These are phyloP conservation scores for Chalciporus pseudorubinellus DNA, from an alignment of 768 basidiomycete genomes.

Conservation along the genomic window DNA sequence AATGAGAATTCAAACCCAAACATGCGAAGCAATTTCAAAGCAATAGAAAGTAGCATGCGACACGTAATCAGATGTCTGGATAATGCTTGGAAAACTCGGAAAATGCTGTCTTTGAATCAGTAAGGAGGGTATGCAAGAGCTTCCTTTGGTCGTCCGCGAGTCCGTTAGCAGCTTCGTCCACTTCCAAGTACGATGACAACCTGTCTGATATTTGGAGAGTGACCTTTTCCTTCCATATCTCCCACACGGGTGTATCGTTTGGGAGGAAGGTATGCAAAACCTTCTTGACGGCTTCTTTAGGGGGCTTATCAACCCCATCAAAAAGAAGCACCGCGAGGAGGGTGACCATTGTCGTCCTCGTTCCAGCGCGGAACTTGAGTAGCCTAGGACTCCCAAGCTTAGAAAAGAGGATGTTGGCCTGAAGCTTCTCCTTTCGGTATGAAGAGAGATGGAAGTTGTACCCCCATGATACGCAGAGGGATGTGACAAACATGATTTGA, in stretches of 20 bases:
- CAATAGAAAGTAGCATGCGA: no score
- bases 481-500: slow-evolving; percentile 34
- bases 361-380: slow-evolving; percentile 12
- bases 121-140: slow-evolving; percentile 15
- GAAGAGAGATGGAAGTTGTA: slow-evolving; percentile 32
- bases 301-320: slow-evolving; percentile 4
- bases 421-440: slow-evolving; percentile 27
- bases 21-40: no score
- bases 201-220: slow-evolving; percentile 6
- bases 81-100: neutral
- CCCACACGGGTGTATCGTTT: slow-evolving; percentile 24
- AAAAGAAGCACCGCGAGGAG: slow-evolving; percentile 16
- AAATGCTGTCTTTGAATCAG: slow-evolving; percentile 16
- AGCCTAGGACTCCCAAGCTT: slow-evolving; percentile 12
- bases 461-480: slow-evolving; percentile 33
- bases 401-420: slow-evolving; percentile 21
- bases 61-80: no score
- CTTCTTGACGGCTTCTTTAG: slow-evolving; percentile 3
- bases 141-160: neutral
- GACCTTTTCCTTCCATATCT: slow-evolving; percentile 20
- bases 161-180: neutral
- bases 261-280: slow-evolving; percentile 12
- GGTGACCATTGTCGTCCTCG: slow-evolving; percentile 16
- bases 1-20: no score
- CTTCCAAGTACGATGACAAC: slow-evolving; percentile 3